Conservation (phyloP, 1,139 yeast species). For the Candida tunisiensis region DNA sequence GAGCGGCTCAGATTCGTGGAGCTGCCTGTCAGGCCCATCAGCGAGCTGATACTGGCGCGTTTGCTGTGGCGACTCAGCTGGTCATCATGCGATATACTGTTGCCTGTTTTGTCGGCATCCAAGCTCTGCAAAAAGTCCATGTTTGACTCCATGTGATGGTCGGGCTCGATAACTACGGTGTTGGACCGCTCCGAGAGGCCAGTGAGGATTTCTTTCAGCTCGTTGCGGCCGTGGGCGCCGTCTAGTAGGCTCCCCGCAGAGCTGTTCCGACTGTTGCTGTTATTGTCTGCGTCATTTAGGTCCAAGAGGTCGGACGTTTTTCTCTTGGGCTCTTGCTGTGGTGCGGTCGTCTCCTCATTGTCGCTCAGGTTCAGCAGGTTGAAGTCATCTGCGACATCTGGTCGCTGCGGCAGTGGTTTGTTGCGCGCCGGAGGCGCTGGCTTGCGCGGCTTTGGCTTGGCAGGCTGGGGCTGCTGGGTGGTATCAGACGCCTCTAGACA, state of each 20-base stretch:
- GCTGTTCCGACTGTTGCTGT: too few relatives aligned
- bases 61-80: constrained; percentile 6
- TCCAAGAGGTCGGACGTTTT: too few relatives aligned
- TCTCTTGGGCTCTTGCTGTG: constrained; percentile 5
- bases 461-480: too few relatives aligned
- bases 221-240: constrained; percentile 11
- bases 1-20: too few relatives aligned
- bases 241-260: too few relatives aligned
- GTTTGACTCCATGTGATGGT: constrained; percentile 26
- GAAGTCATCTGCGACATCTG: too few relatives aligned
- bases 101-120: constrained; percentile 22
- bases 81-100: constrained; percentile 2
- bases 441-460: too few relatives aligned
- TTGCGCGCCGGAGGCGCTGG: too few relatives aligned
- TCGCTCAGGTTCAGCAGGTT: too few relatives aligned
- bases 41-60: constrained; percentile 11
- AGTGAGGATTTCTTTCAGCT: constrained; percentile 19
- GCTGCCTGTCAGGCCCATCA: constrained; percentile 12
- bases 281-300: too few relatives aligned
- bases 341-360: constrained; percentile 4
- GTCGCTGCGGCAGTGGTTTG: too few relatives aligned
- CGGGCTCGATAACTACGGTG: constrained; percentile 18
- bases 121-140: constrained; percentile 44
- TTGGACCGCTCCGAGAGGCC: constrained; percentile 18
- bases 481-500: too few relatives aligned